A percentile compares a stretch with the other conserved stretches of the same genome.
These are phyloP conservation scores for Boletus rubescentipes DNA, from an alignment of 768 basidiomycete genomes.

Conservation along the genomic window DNA sequence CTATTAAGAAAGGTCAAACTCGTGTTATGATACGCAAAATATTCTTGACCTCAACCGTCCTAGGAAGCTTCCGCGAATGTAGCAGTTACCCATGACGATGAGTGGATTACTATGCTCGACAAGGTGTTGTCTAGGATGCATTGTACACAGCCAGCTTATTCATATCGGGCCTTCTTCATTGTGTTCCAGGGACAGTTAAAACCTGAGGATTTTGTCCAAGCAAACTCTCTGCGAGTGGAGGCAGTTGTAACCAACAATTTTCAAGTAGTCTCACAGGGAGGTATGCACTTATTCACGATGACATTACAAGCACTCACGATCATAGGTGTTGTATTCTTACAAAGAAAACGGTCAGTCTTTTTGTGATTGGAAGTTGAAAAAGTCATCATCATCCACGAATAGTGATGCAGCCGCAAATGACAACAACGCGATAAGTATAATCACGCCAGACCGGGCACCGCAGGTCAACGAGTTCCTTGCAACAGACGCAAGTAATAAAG, in stretches of 20 bases:
- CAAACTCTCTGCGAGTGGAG: neutral
- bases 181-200: neutral
- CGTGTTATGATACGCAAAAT: neutral
- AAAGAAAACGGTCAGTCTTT: neutral
- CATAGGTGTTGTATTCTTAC: conserved; percentile 4
- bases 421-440: no score
- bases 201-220: neutral
- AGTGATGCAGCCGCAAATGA: neutral
- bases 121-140: neutral
- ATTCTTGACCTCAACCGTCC: neutral
- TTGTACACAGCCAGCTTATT: no score
- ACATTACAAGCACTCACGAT: neutral
- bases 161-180: neutral
- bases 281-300: neutral
- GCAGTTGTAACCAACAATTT: neutral
- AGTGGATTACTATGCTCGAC: conserved; percentile 1
- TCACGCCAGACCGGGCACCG: neutral
- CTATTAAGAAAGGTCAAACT: neutral
- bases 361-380: neutral
- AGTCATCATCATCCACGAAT: neutral
- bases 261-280: neutral
- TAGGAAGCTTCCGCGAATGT: neutral
- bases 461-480: neutral
- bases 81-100: conserved; percentile 7
- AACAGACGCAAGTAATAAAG: no score